Evolutionary conservation across 1,139 yeast species (phyloP).

Genomic region (Torulaspora globosa): DNA sequence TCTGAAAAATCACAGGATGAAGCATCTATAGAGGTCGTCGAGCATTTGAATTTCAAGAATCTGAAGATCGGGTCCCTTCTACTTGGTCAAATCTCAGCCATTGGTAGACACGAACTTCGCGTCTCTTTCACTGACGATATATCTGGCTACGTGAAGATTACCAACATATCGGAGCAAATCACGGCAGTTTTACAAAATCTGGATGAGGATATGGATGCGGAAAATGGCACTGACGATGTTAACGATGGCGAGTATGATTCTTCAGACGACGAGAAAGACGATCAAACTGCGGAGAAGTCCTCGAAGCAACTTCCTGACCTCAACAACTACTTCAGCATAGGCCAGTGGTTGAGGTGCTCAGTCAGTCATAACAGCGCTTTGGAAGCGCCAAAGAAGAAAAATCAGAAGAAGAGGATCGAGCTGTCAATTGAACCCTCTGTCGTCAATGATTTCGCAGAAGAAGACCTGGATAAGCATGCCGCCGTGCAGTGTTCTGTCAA

Average conservation of each 20-base stretch:
- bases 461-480: slow-evolving; percentile 59
- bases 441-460: slow-evolving; percentile 62
- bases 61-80: slow-evolving; percentile 67
- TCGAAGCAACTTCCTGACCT: slow-evolving; percentile 53
- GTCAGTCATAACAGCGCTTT: slow-evolving; percentile 50
- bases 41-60: slow-evolving; percentile 56
- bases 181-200: slow-evolving; percentile 53
- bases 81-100: slow-evolving; percentile 66
- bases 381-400: slow-evolving; percentile 38
- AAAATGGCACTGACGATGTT: slow-evolving; percentile 34
- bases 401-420: slow-evolving; percentile 55
- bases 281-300: slow-evolving; percentile 29
- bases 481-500: slow-evolving; percentile 71
- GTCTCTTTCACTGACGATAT: slow-evolving; percentile 80
- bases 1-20: slow-evolving; percentile 18
- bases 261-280: slow-evolving; percentile 35
- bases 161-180: slow-evolving; percentile 65
- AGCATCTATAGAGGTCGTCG: slow-evolving; percentile 42
- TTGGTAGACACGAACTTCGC: slow-evolving; percentile 60
- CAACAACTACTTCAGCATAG: slow-evolving; percentile 52
- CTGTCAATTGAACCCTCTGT: slow-evolving; percentile 70
- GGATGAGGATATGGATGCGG: slow-evolving; percentile 44
- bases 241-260: slow-evolving; percentile 37
- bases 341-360: slow-evolving; percentile 83
- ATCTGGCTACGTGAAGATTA: slow-evolving; percentile 73